A percentile compares a stretch with the other conserved stretches of the same genome.
Conservation (phyloP, 2,329 filamentous ascomycete genomes). For the Scedosporium apiospermum region DNA sequence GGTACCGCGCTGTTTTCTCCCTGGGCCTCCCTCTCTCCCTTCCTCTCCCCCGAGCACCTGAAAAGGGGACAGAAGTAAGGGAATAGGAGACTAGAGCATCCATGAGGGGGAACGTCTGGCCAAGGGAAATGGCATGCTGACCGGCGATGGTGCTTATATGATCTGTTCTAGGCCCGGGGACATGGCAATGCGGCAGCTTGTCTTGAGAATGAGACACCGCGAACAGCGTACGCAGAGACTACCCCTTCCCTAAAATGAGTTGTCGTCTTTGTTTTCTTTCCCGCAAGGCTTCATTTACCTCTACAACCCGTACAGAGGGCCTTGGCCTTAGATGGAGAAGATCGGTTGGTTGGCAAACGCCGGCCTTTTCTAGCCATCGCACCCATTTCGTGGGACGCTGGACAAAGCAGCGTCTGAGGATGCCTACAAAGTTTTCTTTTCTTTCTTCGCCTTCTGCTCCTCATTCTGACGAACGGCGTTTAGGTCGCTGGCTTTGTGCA, state of each 20-base stretch:
- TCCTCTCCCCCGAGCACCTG: constrained; percentile 11
- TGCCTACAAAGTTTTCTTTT: too few species aligned
- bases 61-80: neutral
- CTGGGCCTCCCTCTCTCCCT: constrained; percentile 5
- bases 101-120: neutral
- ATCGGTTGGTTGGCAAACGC: too few species aligned
- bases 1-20: neutral
- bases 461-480: constrained; percentile 1
- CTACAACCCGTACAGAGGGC: too few species aligned
- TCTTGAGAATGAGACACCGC: constrained; percentile 5
- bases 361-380: too few species aligned
- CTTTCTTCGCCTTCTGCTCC: too few species aligned
- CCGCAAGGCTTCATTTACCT: too few species aligned
- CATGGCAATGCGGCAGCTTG: constrained; percentile 2
- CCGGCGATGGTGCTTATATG: constrained; percentile 16
- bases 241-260: neutral
- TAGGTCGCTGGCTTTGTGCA: constrained; percentile 30
- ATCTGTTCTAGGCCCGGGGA: constrained; percentile 2
- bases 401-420: too few species aligned
- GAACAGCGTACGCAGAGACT: constrained; percentile 7
- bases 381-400: too few species aligned
- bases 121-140: neutral
- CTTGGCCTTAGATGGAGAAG: too few species aligned
- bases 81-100: too few species aligned
- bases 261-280: too few species aligned